Conservation (phyloP, 371 early-diverging fungal species). For the Mucor piriformis region DNA sequence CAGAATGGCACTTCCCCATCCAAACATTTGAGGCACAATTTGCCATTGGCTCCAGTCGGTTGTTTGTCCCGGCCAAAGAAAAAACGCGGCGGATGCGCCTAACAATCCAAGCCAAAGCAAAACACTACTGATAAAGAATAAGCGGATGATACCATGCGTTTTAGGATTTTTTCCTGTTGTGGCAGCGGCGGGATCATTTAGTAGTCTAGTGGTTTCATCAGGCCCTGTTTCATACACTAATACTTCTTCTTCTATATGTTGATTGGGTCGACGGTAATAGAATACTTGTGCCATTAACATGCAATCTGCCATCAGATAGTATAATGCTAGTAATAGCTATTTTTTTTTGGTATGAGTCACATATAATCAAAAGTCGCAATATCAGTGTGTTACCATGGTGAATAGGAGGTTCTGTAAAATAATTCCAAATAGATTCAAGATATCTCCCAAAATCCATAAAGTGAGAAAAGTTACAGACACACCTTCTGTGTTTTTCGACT, state of each 20-base stretch:
- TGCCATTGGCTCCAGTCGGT: conserved; percentile 42
- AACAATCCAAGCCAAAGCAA: conserved; percentile 23
- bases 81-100: conserved; percentile 25
- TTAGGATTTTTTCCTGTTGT: conserved; percentile 6
- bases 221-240: background rate
- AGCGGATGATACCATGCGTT: conserved; percentile 26
- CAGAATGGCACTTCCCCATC: conserved; percentile 60
- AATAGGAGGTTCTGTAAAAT: conserved; percentile 70
- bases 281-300: conserved; percentile 57
- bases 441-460: conserved; percentile 85
- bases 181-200: background rate
- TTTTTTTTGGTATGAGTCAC: conserved; percentile 3
- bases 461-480: conserved; percentile 70
- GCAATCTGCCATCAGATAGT: conserved; percentile 54
- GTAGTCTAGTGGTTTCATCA: background rate
- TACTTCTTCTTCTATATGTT: conserved; percentile 22
- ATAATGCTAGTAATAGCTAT: conserved; percentile 49
- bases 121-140: conserved; percentile 26
- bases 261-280: conserved; percentile 49
- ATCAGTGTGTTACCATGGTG: conserved; percentile 56
- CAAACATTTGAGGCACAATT: conserved; percentile 46
- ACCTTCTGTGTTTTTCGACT: conserved; percentile 61
- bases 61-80: conserved; percentile 28
- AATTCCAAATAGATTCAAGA: conserved; percentile 78
- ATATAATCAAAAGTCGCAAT: background rate